These are phyloP conservation scores for Chlorophyllum brunneum DNA, from an alignment of 768 basidiomycete species.

Conservation along the genomic window DNA sequence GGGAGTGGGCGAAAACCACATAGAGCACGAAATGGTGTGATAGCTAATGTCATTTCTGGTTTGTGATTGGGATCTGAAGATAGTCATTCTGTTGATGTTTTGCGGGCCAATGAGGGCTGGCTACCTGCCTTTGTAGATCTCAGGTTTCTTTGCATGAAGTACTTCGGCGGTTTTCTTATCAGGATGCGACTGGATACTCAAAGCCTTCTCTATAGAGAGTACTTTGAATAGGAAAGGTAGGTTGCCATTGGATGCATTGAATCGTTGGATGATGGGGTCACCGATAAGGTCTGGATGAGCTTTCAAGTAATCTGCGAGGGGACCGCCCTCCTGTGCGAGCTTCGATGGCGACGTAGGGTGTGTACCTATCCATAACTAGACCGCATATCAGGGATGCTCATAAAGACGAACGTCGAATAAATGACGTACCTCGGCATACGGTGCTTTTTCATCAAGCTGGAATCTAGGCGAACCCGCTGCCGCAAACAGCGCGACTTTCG, in stretches of 20 bases:
- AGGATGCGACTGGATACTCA: constrained; percentile 91
- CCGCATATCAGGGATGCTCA: constrained; percentile 12
- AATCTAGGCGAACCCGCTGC: constrained; percentile 63
- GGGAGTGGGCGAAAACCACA: constrained; percentile 89
- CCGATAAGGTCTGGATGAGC: constrained; percentile 71
- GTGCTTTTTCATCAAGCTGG: constrained; percentile 59
- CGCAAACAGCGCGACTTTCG: constrained; percentile 88
- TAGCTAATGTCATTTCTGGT: constrained; percentile 97
- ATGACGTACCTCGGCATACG: constrained; percentile 86
- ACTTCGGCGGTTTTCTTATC: constrained; percentile 77
- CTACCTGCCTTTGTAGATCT: constrained; percentile 84
- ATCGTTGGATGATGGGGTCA: constrained; percentile 46
- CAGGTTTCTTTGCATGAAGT: constrained; percentile 63
- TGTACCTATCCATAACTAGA: constrained; percentile 98
- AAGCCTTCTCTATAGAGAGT: constrained; percentile 81
- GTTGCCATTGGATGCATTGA: constrained; percentile 55
- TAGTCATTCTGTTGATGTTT: neutral
- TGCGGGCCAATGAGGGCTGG: neutral
- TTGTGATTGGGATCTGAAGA: constrained; percentile 88
- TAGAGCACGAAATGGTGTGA: constrained; percentile 86
- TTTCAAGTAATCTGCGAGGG: constrained; percentile 59
- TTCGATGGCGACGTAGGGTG: constrained; percentile 65
- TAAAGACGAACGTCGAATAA: neutral
- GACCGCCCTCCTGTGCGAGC: constrained; percentile 30
- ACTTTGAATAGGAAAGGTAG: constrained; percentile 93